Percentiles rank a stretch among this genome's conserved stretches.
Evolutionary conservation across 2,329 filamentous ascomycete genomes (phyloP).

Genomic region (Fusarium pseudoanthophilum): DNA sequence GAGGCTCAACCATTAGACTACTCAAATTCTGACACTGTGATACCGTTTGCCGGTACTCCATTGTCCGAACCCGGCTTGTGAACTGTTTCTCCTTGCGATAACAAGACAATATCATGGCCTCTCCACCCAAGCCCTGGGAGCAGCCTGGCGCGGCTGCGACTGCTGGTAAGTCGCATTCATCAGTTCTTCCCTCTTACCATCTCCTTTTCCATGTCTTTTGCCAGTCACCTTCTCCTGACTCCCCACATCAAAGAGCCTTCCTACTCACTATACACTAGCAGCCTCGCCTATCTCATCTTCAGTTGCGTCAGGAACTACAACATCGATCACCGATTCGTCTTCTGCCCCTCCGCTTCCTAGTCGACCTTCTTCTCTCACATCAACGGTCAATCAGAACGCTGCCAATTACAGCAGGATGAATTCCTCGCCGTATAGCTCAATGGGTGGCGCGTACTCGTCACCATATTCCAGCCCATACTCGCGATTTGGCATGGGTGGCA

Average conservation of each 20-base stretch:
- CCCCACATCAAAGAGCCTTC: slow-evolving; percentile 37
- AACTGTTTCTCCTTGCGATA: slow-evolving; percentile 15
- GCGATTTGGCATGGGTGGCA: slow-evolving; percentile 51
- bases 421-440: slow-evolving; percentile 61
- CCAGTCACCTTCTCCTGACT: neutral
- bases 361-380: slow-evolving; percentile 79
- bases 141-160: slow-evolving; percentile 71
- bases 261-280: slow-evolving; percentile 41
- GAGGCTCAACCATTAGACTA: slow-evolving; percentile 16
- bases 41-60: slow-evolving; percentile 16
- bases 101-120: slow-evolving; percentile 64
- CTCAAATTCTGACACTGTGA: slow-evolving; percentile 14
- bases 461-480: slow-evolving; percentile 57
- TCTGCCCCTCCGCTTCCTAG: slow-evolving; percentile 79
- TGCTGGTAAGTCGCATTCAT: slow-evolving; percentile 58
- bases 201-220: neutral
- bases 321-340: slow-evolving; percentile 51
- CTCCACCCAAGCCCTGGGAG: slow-evolving; percentile 98
- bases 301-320: slow-evolving; percentile 54
- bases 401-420: slow-evolving; percentile 78
- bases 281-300: slow-evolving; percentile 57
- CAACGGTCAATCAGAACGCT: slow-evolving; percentile 88
- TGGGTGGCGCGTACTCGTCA: slow-evolving; percentile 55
- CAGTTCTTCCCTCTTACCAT: slow-evolving; percentile 2
- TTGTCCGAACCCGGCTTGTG: slow-evolving; percentile 7